Evolutionary conservation across 768 basidiomycete genomes (phyloP), one percentile per base, ranked within the genome.

Genomic region (Clitopilus hobsonii): DNA sequence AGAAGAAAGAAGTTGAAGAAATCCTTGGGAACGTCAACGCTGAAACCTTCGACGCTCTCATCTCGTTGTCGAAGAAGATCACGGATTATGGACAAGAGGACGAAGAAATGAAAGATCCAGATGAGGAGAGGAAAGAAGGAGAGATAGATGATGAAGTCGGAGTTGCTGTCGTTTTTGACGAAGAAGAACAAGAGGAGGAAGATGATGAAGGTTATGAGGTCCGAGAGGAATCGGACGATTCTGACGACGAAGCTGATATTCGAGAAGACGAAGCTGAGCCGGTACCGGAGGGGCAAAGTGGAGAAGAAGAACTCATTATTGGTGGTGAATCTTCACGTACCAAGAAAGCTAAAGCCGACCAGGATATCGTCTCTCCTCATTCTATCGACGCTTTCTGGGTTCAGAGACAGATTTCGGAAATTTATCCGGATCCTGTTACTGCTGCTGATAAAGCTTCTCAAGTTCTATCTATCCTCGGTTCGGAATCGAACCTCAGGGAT

Each of bases 361-460:
- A 86, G 61, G 91, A 92, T 61, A 74, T 85, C 52, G 87, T 98
- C 36, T 87, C 93, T 0, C 94, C 94, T 0, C 93, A 97, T 58
- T 80, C 86, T 51, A 86, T 99, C 63, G 96, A 99, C 68, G 96
- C 84, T 24, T 98, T 98, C 84, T 99, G 95, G 95, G 92, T 99
- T 0, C 97, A 99, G 65, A 88, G 95, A 1, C 89, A 96, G 56
- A 86, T 98, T 51, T 84, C 91, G 0, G 86, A 92, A 65, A 79
- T 94, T 13, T 98, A 97, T 65, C 82, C 95, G 4, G 97, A 99
- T 66, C 91, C 97, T 1, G 88, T 94, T 63, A 97, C 93, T 14
- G 91, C 94, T 2, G 88, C 94, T 54, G 90, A 93, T 71, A 95
- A 98, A 63, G 91, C 97, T 0, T 74, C 88, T 1, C 73, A 86